Percentiles rank a stretch among this genome's conserved stretches.
phyloP scores from a whole-genome alignment of 2,329 filamentous ascomycete genomes.

The Aspergillus ochraceoroseus region DNA sequence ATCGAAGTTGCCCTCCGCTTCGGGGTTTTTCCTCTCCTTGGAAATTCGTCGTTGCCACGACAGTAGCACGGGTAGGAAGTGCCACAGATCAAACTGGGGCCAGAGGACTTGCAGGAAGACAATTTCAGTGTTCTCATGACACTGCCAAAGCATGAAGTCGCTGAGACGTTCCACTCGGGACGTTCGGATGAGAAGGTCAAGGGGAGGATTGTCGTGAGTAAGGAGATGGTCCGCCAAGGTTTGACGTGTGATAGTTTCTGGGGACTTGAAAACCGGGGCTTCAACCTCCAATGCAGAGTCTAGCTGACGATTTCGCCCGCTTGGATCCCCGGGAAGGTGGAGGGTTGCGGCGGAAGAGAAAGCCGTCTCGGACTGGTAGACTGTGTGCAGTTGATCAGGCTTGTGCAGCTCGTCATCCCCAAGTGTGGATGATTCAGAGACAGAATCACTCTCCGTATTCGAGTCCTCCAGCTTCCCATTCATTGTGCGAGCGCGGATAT shows the following conservation, averaged over 20 bases:
- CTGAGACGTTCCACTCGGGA: slow-evolving; percentile 89
- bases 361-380: slow-evolving; percentile 34
- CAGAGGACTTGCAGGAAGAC: slow-evolving; percentile 89
- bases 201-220: slow-evolving; percentile 75
- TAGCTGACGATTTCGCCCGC: slow-evolving; percentile 34
- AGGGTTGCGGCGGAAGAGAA: slow-evolving; percentile 49
- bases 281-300: slow-evolving; percentile 28
- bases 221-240: slow-evolving; percentile 84
- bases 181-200: slow-evolving; percentile 87
- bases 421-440: slow-evolving; percentile 39
- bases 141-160: slow-evolving; percentile 99
- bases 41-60: slow-evolving; percentile 76
- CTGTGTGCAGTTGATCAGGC: slow-evolving; percentile 21
- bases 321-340: slow-evolving; percentile 33
- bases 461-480: slow-evolving; percentile 30
- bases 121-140: slow-evolving; percentile 84
- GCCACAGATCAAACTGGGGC: slow-evolving; percentile 93
- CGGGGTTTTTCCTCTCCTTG: slow-evolving; percentile 57
- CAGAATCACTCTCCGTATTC: slow-evolving; percentile 48
- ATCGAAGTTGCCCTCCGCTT: slow-evolving; percentile 54
- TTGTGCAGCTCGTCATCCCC: slow-evolving; percentile 41
- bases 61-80: slow-evolving; percentile 84
- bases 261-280: slow-evolving; percentile 56
- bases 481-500: slow-evolving; percentile 65
- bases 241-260: slow-evolving; percentile 78